Evolutionary conservation across 441 rosid genomes (phyloP), one percentile per base, ranked within the genome.

Genomic region (Brassica hybrid): DNA sequence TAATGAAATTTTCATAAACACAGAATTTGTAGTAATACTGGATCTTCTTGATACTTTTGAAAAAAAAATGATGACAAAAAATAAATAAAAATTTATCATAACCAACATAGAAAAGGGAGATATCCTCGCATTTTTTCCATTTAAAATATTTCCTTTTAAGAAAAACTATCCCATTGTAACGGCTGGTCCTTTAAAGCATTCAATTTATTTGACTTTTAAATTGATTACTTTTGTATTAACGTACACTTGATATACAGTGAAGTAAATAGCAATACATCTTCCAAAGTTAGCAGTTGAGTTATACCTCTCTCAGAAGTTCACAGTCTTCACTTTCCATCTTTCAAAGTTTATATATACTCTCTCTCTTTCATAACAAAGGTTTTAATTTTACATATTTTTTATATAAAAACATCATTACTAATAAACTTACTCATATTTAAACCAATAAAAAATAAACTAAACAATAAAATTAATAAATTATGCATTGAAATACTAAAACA

Each of bases 171-270:
- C 34, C 21, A 52, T 50, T 36, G 70, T 73, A 78, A 78, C 77
- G 77, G 77, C 70, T 72, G 77, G 59, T 78, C 64, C 68, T 27
- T 4, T 57, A 32, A 65, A 45, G 80, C 76, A 77, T 58, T 77
- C 9, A 72, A 65, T 77, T 52, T 65, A 59, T 65, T 66, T 77
- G 76, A 77, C 76, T 48, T 57, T 41, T 14, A 62, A 70, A 17
- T 48, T 52, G 21, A 64, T 43, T 54, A 67, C 13, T 5, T 23
- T 16, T 43, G 36, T 19, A 23, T 18, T 67, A n/a, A 59, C 23
- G 41, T 34, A 25, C 45, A 57, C 69, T 5, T 48, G 41, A 59
- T 34, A 25, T 30, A 74, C 62, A 76, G 13, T 34, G 64, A 17
- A 25, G 36, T 64, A 56, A 69, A 64, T 64, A 57, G 34, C 56